Base-by-base conservation (phyloP, 2,329 filamentous ascomycete genomes). In the Colletotrichum kahawae region DNA sequence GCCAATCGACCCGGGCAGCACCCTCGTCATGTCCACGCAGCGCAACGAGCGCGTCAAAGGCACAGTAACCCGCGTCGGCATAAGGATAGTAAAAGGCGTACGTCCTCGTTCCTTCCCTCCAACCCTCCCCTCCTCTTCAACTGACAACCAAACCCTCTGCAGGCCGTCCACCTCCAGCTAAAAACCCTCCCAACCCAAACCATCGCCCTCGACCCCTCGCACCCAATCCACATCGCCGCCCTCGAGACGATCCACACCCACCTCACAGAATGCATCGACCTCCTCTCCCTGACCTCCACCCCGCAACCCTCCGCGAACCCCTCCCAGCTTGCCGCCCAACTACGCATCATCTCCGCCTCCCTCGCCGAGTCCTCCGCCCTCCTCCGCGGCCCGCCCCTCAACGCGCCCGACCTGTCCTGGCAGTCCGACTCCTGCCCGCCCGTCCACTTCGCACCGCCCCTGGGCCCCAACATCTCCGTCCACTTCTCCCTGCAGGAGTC, bases 41-140 rank as follows among this genome's bases (percentile, higher is more conserved):
- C 92, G 96, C 71, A 96, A 95, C 70, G 97, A 99, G 86, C 92
- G 91, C 78, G 92, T 98, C 77, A 99, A 99, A 84, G 97, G 97
- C 21, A 95, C 95, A 79, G 92, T 98, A 75, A 98, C 96, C 1
- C 92, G 97, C 69, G 92, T 98, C 43, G 97, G 97, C 51, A 95
- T 95, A n/a, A 92, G 94, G 67, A 93, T 99, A 77, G 93, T 98
- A 77, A 98, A 98, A 83, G 96, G 95, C 78, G 95, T 96, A 88
- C 79, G 93, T 89, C 7, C 6, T 33, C n/a, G 24, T 2, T 7
- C 4, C 34, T n/a, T n/a, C 36, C 21, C 4, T 38, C 7, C 13
- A n/a, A 10, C n/a, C 54, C 29, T 56, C 34, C 14, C 14, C 21
- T 72, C 38, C 38, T 1, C 5, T 7, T 33, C 3, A 12, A 21